Percentiles rank a stretch among this genome's conserved stretches.
Conservation (phyloP, 176 grass and related monocot genomes). For the Thinopyrum elongatum region DNA sequence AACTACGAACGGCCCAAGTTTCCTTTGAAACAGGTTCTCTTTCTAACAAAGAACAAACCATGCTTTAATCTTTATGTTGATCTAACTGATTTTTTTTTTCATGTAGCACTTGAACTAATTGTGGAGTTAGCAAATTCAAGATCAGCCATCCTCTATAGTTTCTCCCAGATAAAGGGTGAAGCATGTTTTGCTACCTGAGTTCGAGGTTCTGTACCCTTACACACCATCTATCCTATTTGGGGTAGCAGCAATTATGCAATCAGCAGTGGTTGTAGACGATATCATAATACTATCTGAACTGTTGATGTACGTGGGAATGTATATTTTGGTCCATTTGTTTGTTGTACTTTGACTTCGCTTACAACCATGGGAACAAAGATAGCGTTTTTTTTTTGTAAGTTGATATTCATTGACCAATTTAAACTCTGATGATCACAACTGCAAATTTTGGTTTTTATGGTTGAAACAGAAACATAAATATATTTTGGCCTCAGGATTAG, state of each 20-base stretch:
- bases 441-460: background rate
- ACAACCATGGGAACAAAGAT: background rate
- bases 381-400: no score
- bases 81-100: slow-evolving; percentile 31
- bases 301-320: background rate
- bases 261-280: background rate
- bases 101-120: slow-evolving; percentile 66
- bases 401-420: background rate
- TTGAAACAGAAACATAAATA: background rate
- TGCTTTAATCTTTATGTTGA: background rate
- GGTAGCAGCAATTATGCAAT: background rate
- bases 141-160: slow-evolving; percentile 49
- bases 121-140: slow-evolving; percentile 65
- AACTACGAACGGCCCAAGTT: slow-evolving; percentile 70
- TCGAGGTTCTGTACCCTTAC: background rate
- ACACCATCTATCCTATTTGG: background rate
- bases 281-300: background rate
- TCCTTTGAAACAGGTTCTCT: slow-evolving; percentile 87
- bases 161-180: slow-evolving; percentile 41
- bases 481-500: background rate
- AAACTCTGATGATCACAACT: background rate
- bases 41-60: background rate
- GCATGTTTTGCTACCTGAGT: background rate
- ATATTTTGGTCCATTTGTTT: background rate
- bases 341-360: background rate